A percentile compares a stretch with the other conserved stretches of the same genome.
These are phyloP conservation scores for Fonsecaea nubica DNA, from an alignment of 2,329 filamentous ascomycete genomes.

Conservation along the genomic window DNA sequence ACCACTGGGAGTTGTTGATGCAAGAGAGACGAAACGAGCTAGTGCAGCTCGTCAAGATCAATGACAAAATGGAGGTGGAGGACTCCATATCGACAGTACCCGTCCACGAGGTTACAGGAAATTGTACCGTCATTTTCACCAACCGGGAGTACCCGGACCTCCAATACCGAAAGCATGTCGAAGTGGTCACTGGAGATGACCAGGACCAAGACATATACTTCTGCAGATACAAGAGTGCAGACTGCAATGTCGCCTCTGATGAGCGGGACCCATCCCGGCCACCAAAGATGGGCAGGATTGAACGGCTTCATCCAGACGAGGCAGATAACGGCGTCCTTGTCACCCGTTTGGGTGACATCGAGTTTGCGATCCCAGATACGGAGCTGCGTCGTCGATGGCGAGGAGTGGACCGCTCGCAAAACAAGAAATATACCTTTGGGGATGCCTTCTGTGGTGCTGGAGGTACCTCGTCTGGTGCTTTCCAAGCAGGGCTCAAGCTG, in stretches of 20 bases:
- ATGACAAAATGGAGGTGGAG: slow-evolving; percentile 9
- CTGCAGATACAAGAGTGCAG: slow-evolving; percentile 7
- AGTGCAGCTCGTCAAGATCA: slow-evolving; percentile 44
- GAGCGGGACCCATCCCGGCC: not conserved
- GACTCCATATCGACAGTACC: slow-evolving; percentile 42
- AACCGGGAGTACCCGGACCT: slow-evolving; percentile 58
- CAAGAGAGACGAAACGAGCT: slow-evolving; percentile 56
- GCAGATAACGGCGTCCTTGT: slow-evolving; percentile 1
- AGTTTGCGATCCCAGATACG: slow-evolving; percentile 1
- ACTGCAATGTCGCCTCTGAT: slow-evolving; percentile 1
- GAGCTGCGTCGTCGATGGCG: slow-evolving; percentile 18
- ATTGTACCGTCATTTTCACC: slow-evolving; percentile 59
- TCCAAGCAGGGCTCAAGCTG: slow-evolving; percentile 63
- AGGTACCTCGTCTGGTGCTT: slow-evolving; percentile 71
- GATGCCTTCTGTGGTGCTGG: slow-evolving; percentile 78
- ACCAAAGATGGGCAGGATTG: slow-evolving; percentile 12
- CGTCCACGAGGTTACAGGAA: slow-evolving; percentile 47
- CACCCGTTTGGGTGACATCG: not conserved
- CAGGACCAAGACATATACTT: slow-evolving; percentile 18
- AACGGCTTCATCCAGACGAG: slow-evolving; percentile 3
- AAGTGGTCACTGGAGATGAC: slow-evolving; percentile 21
- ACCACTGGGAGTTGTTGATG: slow-evolving; percentile 46
- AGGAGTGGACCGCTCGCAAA: not conserved
- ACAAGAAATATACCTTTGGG: slow-evolving; percentile 66
- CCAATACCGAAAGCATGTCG: slow-evolving; percentile 42